Evolutionary conservation across 192 early-diverging fungal genomes (phyloP).

Genomic region (Backusella westeae): DNA sequence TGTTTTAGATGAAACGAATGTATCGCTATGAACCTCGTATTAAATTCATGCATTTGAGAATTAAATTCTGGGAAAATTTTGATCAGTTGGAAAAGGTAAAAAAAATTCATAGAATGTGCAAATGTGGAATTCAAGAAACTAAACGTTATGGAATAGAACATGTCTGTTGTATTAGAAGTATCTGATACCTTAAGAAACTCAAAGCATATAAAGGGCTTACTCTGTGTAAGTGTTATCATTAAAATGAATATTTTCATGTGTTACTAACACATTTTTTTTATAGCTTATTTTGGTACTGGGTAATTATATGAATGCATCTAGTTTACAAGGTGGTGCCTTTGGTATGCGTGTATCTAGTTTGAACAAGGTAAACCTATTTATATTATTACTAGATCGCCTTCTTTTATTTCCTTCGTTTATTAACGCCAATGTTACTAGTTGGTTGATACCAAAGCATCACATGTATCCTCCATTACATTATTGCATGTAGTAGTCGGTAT

Average conservation of each 20-base stretch:
- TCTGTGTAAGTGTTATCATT: constrained; percentile 44
- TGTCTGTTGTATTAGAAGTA: constrained; percentile 55
- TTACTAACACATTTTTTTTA: background rate
- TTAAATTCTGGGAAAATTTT: constrained; percentile 62
- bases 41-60: constrained; percentile 60
- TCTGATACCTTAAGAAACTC: constrained; percentile 62
- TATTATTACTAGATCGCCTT: background rate
- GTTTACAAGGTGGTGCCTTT: constrained; percentile 77
- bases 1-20: constrained; percentile 59
- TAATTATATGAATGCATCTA: constrained; percentile 81
- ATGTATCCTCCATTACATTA: constrained; percentile 61
- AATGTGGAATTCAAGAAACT: background rate
- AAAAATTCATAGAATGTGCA: background rate
- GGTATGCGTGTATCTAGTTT: constrained; percentile 80
- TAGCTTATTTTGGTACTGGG: constrained; percentile 70
- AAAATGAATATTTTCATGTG: background rate
- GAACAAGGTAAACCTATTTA: constrained; percentile 49
- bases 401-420: background rate
- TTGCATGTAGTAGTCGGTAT: constrained; percentile 69
- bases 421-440: constrained; percentile 34
- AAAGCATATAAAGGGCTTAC: constrained; percentile 63
- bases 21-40: constrained; percentile 73
- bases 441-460: constrained; percentile 78
- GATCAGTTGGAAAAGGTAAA: constrained; percentile 57
- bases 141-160: constrained; percentile 34